A percentile compares a stretch with the other conserved stretches of the same genome.
These are phyloP conservation scores for Neurospora sp. DNA, from an alignment of 495 filamentous ascomycete species.

Conservation along the genomic window DNA sequence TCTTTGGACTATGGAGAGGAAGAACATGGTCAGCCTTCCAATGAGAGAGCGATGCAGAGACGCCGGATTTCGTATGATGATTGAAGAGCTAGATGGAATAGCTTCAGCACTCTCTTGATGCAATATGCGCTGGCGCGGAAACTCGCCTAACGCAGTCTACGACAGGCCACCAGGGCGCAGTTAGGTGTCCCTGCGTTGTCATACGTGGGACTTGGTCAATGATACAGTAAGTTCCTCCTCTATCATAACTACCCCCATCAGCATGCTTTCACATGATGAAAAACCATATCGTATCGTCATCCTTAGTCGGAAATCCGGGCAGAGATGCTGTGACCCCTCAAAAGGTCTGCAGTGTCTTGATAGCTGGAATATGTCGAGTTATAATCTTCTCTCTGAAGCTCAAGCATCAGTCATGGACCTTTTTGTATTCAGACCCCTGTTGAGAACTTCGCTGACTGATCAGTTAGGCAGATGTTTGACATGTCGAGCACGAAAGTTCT, in stretches of 20 bases:
- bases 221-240: constrained; percentile 2
- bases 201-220: not conserved
- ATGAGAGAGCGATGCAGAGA: constrained; percentile 25
- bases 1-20: constrained; percentile 44
- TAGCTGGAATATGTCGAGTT: constrained; percentile 38
- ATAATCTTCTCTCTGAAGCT: constrained; percentile 57
- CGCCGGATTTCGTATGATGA: constrained; percentile 42
- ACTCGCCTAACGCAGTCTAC: not conserved
- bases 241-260: not conserved
- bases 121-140: not conserved
- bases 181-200: not conserved
- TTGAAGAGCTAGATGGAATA: constrained; percentile 8
- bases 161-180: not conserved
- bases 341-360: constrained; percentile 14
- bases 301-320: constrained; percentile 48
- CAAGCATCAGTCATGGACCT: not conserved
- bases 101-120: not conserved
- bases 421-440: not conserved
- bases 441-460: not conserved
- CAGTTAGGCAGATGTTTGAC: not conserved
- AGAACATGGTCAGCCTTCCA: constrained; percentile 9
- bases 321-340: constrained; percentile 15
- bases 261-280: constrained; percentile 41
- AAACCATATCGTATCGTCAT: constrained; percentile 52
- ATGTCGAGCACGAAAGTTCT: not conserved